These are phyloP conservation scores for Jacaranda copaia DNA, from an alignment of 257 asterid species.

Conservation along the genomic window DNA sequence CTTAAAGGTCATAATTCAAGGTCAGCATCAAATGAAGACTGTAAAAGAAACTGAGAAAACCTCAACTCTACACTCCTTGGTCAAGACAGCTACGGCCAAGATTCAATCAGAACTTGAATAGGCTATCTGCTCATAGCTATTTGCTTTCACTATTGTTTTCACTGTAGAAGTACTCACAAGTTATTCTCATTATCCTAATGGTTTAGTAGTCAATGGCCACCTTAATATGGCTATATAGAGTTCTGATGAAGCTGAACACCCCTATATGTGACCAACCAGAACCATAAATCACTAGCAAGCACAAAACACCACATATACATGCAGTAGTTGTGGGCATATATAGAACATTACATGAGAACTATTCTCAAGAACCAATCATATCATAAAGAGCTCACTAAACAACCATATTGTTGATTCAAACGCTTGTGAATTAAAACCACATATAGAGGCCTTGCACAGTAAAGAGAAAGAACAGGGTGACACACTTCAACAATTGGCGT, in stretches of 20 bases:
- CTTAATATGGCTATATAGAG: constrained; percentile 17
- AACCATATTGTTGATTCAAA: not conserved
- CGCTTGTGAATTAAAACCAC: not conserved
- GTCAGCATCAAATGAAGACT: not conserved
- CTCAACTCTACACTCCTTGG: not conserved
- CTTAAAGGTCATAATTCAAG: not conserved
- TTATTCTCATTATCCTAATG: not conserved
- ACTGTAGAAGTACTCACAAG: not conserved
- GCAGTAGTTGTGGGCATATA: not conserved
- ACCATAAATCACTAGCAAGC: not conserved
- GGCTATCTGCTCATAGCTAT: constrained; percentile 2
- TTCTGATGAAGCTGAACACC: not conserved
- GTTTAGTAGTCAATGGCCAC: not conserved
- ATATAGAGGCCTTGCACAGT: not conserved
- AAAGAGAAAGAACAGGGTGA: constrained; percentile 15
- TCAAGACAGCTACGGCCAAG: constrained; percentile 6
- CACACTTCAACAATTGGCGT: not conserved
- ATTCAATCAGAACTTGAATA: constrained; percentile 14
- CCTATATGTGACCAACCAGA: not conserved
- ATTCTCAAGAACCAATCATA: constrained; percentile 1
- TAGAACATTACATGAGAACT: not conserved
- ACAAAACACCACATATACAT: constrained; percentile 12
- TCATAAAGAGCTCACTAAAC: not conserved
- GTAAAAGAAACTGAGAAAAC: constrained; percentile 7
- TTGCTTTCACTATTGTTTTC: no score